Conservation (phyloP, 2,329 filamentous ascomycete genomes). For the Calonectria hongkongensis region DNA sequence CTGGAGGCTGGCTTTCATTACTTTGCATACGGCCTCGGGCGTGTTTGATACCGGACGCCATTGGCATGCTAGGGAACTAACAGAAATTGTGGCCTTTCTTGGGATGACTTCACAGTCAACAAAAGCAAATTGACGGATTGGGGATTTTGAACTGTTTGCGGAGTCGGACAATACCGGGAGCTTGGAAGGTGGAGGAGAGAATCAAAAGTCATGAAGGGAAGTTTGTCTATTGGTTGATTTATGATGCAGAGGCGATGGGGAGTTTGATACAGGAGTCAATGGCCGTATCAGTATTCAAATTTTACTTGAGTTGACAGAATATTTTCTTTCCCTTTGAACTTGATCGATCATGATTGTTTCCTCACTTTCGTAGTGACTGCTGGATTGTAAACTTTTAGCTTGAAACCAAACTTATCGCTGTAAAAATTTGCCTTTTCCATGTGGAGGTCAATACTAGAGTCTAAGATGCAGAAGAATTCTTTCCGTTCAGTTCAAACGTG, state of each 20-base stretch:
- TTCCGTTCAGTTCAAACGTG: neutral
- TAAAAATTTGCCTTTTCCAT: neutral
- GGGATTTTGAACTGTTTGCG: conserved; percentile 23
- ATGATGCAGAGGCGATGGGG: conserved; percentile 49
- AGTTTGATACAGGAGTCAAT: conserved; percentile 49
- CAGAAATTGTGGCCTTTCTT: conserved; percentile 4
- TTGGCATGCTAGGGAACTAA: conserved; percentile 3
- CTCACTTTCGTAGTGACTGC: neutral
- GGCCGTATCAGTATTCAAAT: conserved; percentile 46
- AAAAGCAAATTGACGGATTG: conserved; percentile 22
- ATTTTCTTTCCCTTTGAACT: neutral
- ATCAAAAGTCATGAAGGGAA: conserved; percentile 39
- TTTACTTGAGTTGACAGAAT: conserved; percentile 20
- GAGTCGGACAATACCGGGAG: conserved; percentile 28
- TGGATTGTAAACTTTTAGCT: neutral
- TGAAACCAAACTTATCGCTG: no score
- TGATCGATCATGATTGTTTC: neutral
- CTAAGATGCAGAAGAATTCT: neutral
- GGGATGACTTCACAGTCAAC: conserved; percentile 16
- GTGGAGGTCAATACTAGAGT: neutral
- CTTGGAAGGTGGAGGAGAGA: conserved; percentile 19
- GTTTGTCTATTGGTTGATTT: conserved; percentile 34
- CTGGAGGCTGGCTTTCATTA: conserved; percentile 27
- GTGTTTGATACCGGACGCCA: conserved; percentile 10
- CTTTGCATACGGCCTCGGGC: conserved; percentile 11